phyloP scores from a whole-genome alignment of 257 asterid species.

The Solanum tacnaense region DNA sequence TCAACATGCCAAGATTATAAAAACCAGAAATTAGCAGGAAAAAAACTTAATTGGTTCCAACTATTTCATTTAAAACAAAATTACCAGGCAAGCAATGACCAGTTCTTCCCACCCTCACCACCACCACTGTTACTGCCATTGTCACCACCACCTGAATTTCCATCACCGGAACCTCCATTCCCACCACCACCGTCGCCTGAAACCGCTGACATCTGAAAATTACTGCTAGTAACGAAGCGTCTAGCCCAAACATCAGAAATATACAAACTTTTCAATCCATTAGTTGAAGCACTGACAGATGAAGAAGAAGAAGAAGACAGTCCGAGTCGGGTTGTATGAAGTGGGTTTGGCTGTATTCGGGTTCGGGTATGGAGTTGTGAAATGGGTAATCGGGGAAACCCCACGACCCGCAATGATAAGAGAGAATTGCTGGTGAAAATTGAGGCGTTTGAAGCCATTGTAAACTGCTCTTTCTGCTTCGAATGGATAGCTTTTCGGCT shows the following conservation, averaged over 20 bases:
- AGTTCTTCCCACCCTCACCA: constrained; percentile 17
- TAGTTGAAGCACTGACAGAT: background rate
- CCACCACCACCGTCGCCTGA: constrained; percentile 45
- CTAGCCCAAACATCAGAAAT: constrained; percentile 9
- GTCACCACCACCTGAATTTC: constrained; percentile 35
- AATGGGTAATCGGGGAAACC: constrained; percentile 9
- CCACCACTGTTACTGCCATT: constrained; percentile 19
- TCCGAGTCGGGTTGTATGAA: background rate
- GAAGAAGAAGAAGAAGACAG: constrained; percentile 4
- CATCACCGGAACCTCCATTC: constrained; percentile 43
- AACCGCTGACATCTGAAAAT: constrained; percentile 33
- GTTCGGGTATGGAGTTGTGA: background rate
- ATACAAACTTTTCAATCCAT: constrained; percentile 16
- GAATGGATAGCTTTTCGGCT: background rate
- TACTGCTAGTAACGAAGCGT: constrained; percentile 10
- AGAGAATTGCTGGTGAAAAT: constrained; percentile 13
- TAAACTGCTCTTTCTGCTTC: background rate
- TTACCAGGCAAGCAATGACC: constrained; percentile 71
- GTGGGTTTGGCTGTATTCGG: background rate
- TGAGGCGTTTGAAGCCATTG: constrained; percentile 29
- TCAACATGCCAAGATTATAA: background rate
- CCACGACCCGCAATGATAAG: constrained; percentile 7
- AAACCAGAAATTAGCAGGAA: background rate
- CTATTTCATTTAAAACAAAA: background rate
- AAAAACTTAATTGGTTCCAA: background rate